Evolutionary conservation across 164 flowering plant species (phyloP).

Genomic region (Stephania cephalantha): DNA sequence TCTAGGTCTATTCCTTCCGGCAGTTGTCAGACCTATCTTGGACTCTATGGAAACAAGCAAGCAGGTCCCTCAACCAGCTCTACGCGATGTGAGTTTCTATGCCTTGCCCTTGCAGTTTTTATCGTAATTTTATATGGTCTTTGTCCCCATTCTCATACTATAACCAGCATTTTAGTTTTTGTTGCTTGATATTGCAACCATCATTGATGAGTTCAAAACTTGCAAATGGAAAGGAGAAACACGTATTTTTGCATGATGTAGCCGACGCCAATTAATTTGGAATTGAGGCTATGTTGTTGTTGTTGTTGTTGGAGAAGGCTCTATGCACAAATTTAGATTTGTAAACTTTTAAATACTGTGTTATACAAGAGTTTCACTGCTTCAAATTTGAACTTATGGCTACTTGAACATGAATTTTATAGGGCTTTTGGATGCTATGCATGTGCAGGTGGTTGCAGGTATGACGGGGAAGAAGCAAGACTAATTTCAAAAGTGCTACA

Average conservation of each 20-base stretch:
- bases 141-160: not conserved
- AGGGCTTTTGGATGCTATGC: not conserved
- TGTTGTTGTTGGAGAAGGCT: not conserved
- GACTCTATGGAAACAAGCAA: slow-evolving; percentile 70
- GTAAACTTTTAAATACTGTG: not conserved
- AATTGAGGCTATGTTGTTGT: too few species aligned
- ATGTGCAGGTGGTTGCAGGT: not conserved
- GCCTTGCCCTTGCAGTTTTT: not conserved
- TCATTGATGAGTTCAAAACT: not conserved
- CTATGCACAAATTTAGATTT: not conserved
- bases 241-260: too few species aligned
- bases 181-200: not conserved
- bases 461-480: not conserved
- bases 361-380: not conserved
- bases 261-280: too few species aligned
- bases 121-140: too few species aligned
- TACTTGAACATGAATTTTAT: not conserved
- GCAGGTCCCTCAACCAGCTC: slow-evolving; percentile 64
- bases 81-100: slow-evolving; percentile 61
- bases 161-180: not conserved
- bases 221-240: not conserved
- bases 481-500: not conserved
- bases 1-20: slow-evolving; percentile 93
- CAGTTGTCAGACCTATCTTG: slow-evolving; percentile 91
- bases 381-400: not conserved